Evolutionary conservation across 805 yeast species (phyloP), one percentile per base, ranked within the genome.

Genomic region (Candida dajiaensis): DNA sequence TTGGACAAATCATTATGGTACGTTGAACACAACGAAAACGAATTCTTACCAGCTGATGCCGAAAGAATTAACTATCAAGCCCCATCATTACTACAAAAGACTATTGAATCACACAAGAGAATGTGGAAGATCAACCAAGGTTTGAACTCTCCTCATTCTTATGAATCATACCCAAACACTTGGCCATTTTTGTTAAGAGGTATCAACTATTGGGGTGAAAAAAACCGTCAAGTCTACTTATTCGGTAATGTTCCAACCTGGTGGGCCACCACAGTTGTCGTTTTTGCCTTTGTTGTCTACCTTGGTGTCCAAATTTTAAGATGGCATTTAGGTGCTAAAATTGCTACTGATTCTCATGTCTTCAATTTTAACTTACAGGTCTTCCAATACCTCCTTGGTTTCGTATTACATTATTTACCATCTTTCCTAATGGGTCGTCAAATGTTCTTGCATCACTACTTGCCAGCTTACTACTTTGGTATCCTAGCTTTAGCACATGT

Each of bases 381-480:
- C 25, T 67, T 82, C 47, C 77, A 78, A 28, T 86, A 79, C 63
- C 58, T 81, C 37, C 58, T 78, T 9, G 96, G 95, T 39, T 88
- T 89, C 86, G 68, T 63, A 10, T 50, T 83, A 35, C 95, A 88
- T 65, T 83, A 77, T 61, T 62, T 73, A 45, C 95, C 95, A 54
- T 85, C 87, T 44, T 83, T 78, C 67, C 70, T 90, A 48, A 90
- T 90, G 98, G 89, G 82, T 21, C 81, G 98, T 69, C 97, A 90
- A 69, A 68, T 90, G 67, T 90, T 92, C 71, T 72, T 90, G 63
- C 98, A 90, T 66, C 98, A 90, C 67, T 92, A 92, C 66, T 69
- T 94, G 55, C 97, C 97, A 47, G 88, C 98, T 2, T 77, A 88
- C 44, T 94, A 89, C 70, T 94, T 94, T 67, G 94, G 89, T 41